Conservation (phyloP, 1,139 yeast genomes). For the Blastobotrys arbuscula region DNA sequence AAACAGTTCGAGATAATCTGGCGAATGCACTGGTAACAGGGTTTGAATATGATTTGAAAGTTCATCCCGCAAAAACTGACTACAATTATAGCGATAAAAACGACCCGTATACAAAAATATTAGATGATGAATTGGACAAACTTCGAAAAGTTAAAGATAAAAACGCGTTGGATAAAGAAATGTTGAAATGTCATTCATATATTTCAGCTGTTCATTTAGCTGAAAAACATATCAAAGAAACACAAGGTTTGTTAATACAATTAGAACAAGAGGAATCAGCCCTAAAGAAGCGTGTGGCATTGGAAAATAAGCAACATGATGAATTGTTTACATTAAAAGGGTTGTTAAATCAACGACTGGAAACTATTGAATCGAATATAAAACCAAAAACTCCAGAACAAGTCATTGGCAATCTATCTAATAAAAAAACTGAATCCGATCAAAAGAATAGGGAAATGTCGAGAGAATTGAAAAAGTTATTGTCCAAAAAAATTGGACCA, state of each 20-base stretch:
- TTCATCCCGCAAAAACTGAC: constrained; percentile 6
- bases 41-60: background rate
- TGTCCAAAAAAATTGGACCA: constrained; percentile 17
- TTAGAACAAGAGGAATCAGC: constrained; percentile 13
- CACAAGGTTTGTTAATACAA: constrained; percentile 10
- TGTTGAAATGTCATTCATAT: constrained; percentile 16
- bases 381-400: constrained; percentile 12
- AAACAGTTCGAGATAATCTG: background rate
- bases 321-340: constrained; percentile 12
- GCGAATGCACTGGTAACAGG: background rate
- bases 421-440: background rate
- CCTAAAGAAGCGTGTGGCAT: constrained; percentile 3
- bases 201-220: constrained; percentile 16
- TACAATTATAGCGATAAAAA: constrained; percentile 2
- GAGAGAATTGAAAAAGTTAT: constrained; percentile 14
- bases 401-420: constrained; percentile 11
- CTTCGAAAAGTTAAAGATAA: background rate
- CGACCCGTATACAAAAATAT: constrained; percentile 1
- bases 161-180: background rate
- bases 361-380: constrained; percentile 1
- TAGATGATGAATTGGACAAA: constrained; percentile 9
- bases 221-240: constrained; percentile 14
- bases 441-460: constrained; percentile 9
- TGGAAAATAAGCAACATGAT: constrained; percentile 15
- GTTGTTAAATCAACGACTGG: constrained; percentile 4